Percentiles rank a stretch among this genome's conserved stretches.
These are phyloP conservation scores for Phyllosticta citrichinensis DNA, from an alignment of 2,329 filamentous ascomycete species.

Conservation along the genomic window DNA sequence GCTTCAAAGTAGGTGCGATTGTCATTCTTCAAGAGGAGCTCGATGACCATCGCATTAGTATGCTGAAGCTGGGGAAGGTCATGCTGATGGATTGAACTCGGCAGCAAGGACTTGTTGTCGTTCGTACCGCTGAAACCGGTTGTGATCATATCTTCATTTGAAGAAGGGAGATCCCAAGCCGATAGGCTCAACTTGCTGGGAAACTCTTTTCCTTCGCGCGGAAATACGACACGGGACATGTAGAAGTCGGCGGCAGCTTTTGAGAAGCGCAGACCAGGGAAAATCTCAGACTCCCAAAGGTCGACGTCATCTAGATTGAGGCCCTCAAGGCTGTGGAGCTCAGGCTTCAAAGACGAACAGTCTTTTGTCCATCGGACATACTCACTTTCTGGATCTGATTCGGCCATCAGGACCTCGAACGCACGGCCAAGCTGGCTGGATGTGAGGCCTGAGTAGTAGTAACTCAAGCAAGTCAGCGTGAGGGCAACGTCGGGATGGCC, in stretches of 20 bases:
- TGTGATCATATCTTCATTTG: too few species aligned
- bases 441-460: too few species aligned
- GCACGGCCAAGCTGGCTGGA: too few species aligned
- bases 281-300: conserved; percentile 42
- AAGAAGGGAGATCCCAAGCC: conserved; percentile 55
- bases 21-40: conserved; percentile 43
- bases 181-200: conserved; percentile 53
- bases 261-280: conserved; percentile 41
- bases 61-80: conserved; percentile 50
- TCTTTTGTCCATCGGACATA: conserved; percentile 47
- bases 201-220: conserved; percentile 53
- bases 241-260: conserved; percentile 55
- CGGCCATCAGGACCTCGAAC: too few species aligned
- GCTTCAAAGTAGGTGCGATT: conserved; percentile 38
- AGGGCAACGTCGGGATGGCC: conserved; percentile 60
- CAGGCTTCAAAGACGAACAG: too few species aligned
- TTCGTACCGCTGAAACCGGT: too few species aligned
- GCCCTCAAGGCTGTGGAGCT: too few species aligned
- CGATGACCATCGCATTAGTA: conserved; percentile 58
- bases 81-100: too few species aligned
- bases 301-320: conserved; percentile 35
- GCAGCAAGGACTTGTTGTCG: too few species aligned
- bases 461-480: conserved; percentile 53
- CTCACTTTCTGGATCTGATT: conserved; percentile 43
- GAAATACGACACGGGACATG: conserved; percentile 48